Base-by-base conservation (phyloP, 1,284 basidiomycete genomes). In the Ceratobasidium sp. region DNA sequence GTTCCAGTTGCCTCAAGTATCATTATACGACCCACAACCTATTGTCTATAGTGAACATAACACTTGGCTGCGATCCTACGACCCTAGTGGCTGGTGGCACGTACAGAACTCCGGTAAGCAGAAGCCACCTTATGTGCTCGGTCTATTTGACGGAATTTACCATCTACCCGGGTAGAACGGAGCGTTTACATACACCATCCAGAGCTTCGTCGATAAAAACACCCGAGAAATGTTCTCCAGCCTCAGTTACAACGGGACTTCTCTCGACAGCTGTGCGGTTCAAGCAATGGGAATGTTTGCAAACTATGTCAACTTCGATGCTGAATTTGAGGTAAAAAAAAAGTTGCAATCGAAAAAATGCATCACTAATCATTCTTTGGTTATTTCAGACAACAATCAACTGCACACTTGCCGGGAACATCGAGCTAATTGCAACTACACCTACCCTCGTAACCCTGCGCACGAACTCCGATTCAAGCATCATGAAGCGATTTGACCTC, bases 371-470 rank as follows among this genome's bases (percentile, higher is more conserved):
- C n/a, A n/a, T n/a, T n/a, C n/a, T n/a, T n/a, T n/a, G n/a, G n/a
- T n/a, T n/a, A n/a, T n/a, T n/a, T n/a, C n/a, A 63, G 60, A 44
- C 60, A 8, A 48, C 45, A 29, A 63, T 63, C 24, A 63, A 63
- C 29, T 63, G 60, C 17, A 63, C 45, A 47, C 19, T 63, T 15
- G 22, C 17, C 24, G 60, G 44, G 22, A 48, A 44, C 27, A 17
- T 63, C 11, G 60, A 63, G 19, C 27, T 63, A 27, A 29, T 63
- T 14, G 60, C 60, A 14, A 63, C 60, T 15, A 45, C 60, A 22
- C 41, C 41, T 15, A 22, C 60, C 9, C 36, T 29, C 15, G 60
- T 63, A 11, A 63, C 60, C 22, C 45, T 64, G 22, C 47, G 47
- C 15, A 11, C 29, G 7, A 47, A 36, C 19, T 7, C 41, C 1